Percentiles rank a stretch among this genome's conserved stretches.
Evolutionary conservation across 2,329 filamentous ascomycete genomes (phyloP).

Genomic region (Didymella arachidicola): DNA sequence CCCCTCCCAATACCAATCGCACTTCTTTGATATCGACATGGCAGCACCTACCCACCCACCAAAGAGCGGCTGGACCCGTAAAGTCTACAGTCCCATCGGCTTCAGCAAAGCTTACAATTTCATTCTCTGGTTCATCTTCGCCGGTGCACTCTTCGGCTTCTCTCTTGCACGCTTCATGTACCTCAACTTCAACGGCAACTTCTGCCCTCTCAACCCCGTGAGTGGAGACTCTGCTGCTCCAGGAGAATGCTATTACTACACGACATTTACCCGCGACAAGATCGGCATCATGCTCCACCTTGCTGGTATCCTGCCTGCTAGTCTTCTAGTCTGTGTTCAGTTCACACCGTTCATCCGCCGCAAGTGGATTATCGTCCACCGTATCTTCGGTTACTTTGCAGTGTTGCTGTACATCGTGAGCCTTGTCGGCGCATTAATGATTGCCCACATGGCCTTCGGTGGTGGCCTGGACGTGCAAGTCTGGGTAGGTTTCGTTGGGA

Average conservation of each 20-base stretch:
- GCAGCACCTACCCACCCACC: constrained; percentile 9
- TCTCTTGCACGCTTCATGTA: constrained; percentile 59
- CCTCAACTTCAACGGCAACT: constrained; percentile 54
- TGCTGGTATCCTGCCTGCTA: constrained; percentile 49
- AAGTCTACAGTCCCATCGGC: constrained; percentile 55
- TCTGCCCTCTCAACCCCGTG: constrained; percentile 25
- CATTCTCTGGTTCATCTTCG: constrained; percentile 54
- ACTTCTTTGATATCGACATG: neutral
- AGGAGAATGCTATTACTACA: constrained; percentile 57
- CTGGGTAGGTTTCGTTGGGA: constrained; percentile 54
- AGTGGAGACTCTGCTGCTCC: constrained; percentile 42
- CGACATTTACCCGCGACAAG: constrained; percentile 41
- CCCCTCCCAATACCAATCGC: neutral
- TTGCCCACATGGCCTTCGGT: constrained; percentile 61
- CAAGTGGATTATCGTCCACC: constrained; percentile 62
- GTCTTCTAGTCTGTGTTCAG: constrained; percentile 52
- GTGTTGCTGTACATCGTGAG: constrained; percentile 58
- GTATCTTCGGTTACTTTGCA: constrained; percentile 67
- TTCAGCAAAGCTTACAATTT: constrained; percentile 68
- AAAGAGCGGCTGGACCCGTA: constrained; percentile 21
- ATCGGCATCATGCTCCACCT: constrained; percentile 57
- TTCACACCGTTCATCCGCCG: constrained; percentile 57
- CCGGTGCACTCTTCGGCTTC: constrained; percentile 45
- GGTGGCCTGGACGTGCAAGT: constrained; percentile 62
- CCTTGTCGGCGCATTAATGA: constrained; percentile 62